Conservation (phyloP, 2,329 filamentous ascomycete species). For the Seiridium cupressi region DNA sequence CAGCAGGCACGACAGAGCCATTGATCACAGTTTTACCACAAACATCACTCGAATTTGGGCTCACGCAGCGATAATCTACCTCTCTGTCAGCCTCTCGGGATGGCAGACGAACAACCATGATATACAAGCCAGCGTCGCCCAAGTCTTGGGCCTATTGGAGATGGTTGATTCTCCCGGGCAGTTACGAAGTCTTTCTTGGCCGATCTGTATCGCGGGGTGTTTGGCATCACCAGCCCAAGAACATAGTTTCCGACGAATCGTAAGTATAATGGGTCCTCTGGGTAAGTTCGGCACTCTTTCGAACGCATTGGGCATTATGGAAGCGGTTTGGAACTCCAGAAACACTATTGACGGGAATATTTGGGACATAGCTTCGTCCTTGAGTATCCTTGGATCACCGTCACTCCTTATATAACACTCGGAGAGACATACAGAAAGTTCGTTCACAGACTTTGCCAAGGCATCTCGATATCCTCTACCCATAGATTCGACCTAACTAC, state of each 20-base stretch:
- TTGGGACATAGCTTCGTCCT: neutral
- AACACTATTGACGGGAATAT: neutral
- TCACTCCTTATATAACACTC: neutral
- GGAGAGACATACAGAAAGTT: neutral
- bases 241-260: neutral
- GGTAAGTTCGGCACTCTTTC: neutral
- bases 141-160: neutral
- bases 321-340: neutral
- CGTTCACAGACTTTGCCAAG: too few species aligned
- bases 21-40: neutral
- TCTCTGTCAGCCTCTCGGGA: neutral
- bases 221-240: neutral
- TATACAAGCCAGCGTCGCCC: neutral
- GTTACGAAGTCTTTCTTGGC: neutral
- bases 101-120: neutral
- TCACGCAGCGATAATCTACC: neutral
- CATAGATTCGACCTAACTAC: too few species aligned
- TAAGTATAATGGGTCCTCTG: neutral
- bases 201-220: neutral
- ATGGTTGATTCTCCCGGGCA: neutral
- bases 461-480: too few species aligned
- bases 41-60: neutral
- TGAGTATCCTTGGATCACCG: neutral
- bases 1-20: neutral
- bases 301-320: neutral